Base-by-base conservation (phyloP, 176 grass and related monocot species). In the Juncus inflexus region DNA sequence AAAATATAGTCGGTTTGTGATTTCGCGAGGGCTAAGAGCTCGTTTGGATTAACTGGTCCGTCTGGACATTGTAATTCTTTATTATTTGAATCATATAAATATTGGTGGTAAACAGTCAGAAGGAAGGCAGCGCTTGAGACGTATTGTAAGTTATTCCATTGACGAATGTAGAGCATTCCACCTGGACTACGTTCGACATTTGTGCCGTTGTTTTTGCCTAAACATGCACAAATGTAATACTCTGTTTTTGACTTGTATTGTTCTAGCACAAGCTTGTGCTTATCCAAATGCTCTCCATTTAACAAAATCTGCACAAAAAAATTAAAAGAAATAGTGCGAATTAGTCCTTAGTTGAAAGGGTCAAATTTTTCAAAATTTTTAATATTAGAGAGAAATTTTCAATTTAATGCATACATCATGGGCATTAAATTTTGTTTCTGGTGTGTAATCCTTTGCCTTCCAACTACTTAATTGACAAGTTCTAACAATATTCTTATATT, bases 101-200 rank as follows among this genome's bases (percentile, higher is more conserved):
- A 84, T 47, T 49, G 14, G 35, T 84, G 78, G 74, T 91, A 91
- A 78, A 64, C 74, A 58, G 80, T 87, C 45, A 91, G 84, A 66
- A 91, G 84, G 78, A 87, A 91, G 52, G 89, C 81, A 13, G 89
- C 81, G 62, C 77, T 84, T 58, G 89, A 91, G 50, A 76, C 89
- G 60, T 91, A 91, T 78, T 91, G 84, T 16, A 91, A 69, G 75
- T 91, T 91, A 81, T 91, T 91, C 89, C 89, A 91, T 53, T 82
- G 78, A 1, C 89, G 89, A 42, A 87, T 76, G 78, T 91, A 91
- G 9, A 91, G 78, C 84, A 91, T 84, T 37, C 89, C 89, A 43
- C 78, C 75, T 6, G 84, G 84, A 71, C 77, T 92, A 28, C 89
- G 81, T 5, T 92, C 78, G 39, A 87, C 77, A 64, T 82, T 88